Conservation (phyloP, 1,284 basidiomycete species). For the Tylopilus orsonianus region DNA sequence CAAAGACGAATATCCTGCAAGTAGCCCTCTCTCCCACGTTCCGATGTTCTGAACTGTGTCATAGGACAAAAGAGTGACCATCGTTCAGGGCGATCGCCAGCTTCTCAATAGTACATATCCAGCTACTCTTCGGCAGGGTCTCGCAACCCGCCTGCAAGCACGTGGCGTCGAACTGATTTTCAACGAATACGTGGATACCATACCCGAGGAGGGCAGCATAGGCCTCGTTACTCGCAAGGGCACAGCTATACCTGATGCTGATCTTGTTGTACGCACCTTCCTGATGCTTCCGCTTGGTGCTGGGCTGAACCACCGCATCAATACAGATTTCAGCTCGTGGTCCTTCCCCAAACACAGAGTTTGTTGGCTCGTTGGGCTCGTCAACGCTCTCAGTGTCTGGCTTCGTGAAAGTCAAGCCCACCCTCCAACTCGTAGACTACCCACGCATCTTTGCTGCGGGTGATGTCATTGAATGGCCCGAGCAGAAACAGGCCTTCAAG, state of each 20-base stretch:
- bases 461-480: conserved; percentile 57
- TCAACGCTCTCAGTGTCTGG: conserved; percentile 42
- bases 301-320: not conserved
- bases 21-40: conserved; percentile 15
- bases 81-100: conserved; percentile 52
- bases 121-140: conserved; percentile 49
- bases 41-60: conserved; percentile 7
- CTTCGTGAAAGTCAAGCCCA: conserved; percentile 49
- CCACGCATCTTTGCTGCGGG: conserved; percentile 57
- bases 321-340: conserved; percentile 50
- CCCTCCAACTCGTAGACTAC: conserved; percentile 49
- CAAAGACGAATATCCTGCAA: conserved; percentile 50
- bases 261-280: conserved; percentile 53
- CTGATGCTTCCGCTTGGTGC: not conserved
- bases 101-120: conserved; percentile 63
- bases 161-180: conserved; percentile 54
- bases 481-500: conserved; percentile 61
- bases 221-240: conserved; percentile 54
- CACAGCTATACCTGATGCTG: conserved; percentile 46
- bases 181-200: conserved; percentile 53
- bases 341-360: conserved; percentile 48
- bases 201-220: conserved; percentile 36
- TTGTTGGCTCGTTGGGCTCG: conserved; percentile 45
- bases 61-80: conserved; percentile 60
- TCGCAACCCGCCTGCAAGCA: conserved; percentile 41